Evolutionary conservation across 1,284 basidiomycete species (phyloP).

Genomic region (Leccinum pachyderme): DNA sequence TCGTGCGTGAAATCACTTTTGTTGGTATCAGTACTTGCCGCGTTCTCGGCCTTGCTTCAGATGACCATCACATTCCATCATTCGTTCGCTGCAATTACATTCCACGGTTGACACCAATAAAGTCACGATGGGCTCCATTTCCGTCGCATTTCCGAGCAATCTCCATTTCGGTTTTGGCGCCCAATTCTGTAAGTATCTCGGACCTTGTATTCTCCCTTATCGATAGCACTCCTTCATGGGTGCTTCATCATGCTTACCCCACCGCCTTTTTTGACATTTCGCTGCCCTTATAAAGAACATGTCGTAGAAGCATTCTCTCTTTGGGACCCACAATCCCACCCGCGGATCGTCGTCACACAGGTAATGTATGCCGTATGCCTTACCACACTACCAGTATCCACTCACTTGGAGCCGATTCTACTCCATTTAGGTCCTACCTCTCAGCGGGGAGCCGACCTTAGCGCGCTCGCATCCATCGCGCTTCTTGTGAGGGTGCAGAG

Average conservation of each 20-base stretch:
- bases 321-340: conserved; percentile 36
- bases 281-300: conserved; percentile 34
- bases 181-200: conserved; percentile 19
- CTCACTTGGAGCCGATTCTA: conserved; percentile 16
- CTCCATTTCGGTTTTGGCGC: conserved; percentile 18
- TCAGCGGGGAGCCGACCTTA: conserved; percentile 66
- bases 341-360: conserved; percentile 32
- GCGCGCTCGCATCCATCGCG: conserved; percentile 68
- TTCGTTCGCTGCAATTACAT: conserved; percentile 18
- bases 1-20: conserved; percentile 17
- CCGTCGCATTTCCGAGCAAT: conserved; percentile 28
- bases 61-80: conserved; percentile 3
- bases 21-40: conserved; percentile 1
- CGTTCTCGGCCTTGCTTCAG: conserved; percentile 13
- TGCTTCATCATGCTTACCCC: conserved; percentile 14
- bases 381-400: conserved; percentile 1
- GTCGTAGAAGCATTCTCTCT: conserved; percentile 14
- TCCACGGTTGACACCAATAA: conserved; percentile 15
- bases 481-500: conserved; percentile 67
- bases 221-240: conserved; percentile 24
- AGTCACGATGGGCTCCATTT: conserved; percentile 24
- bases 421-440: conserved; percentile 40
- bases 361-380: conserved; percentile 26
- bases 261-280: conserved; percentile 16
- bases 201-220: conserved; percentile 32